Percentiles rank a stretch among this genome's conserved stretches.
Conservation (phyloP, 306 rosid genomes). For the Myrica gale region DNA sequence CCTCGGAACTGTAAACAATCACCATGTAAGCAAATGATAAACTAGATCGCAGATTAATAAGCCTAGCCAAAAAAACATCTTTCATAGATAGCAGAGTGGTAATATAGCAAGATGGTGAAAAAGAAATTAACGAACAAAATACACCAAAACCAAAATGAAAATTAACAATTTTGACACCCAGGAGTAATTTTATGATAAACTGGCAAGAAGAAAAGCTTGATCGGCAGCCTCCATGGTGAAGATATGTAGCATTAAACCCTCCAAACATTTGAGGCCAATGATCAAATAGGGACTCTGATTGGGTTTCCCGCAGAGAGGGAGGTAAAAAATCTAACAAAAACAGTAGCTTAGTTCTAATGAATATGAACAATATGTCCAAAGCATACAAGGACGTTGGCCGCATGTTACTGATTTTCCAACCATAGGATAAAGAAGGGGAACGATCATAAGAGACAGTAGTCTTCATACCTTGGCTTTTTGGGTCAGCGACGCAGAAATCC, state of each 20-base stretch:
- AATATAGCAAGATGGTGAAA: not conserved
- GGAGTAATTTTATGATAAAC: not conserved
- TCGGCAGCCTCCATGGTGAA: not conserved
- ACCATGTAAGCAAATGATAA: not conserved
- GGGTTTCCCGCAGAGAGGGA: not conserved
- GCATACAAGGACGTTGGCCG: not conserved
- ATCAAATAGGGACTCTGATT: not conserved
- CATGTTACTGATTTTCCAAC: not conserved
- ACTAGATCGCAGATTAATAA: not conserved
- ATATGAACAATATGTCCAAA: not conserved
- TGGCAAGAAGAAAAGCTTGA: not conserved
- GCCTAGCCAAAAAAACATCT: not conserved
- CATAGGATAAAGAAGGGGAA: not conserved
- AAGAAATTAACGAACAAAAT: not conserved
- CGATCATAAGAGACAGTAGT: not conserved
- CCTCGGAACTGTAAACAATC: not conserved
- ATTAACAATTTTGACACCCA: not conserved
- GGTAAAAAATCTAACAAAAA: not conserved
- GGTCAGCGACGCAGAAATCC: slow-evolving; percentile 46
- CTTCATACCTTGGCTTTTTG: slow-evolving; percentile 15
- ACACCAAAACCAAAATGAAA: not conserved
- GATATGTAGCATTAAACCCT: not conserved
- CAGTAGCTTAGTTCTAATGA: not conserved
- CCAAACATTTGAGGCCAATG: not conserved
- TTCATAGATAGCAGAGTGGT: not conserved